Evolutionary conservation across 495 filamentous ascomycete genomes (phyloP), one percentile per base, ranked within the genome.

Genomic region (Xylaria bambusicola): DNA sequence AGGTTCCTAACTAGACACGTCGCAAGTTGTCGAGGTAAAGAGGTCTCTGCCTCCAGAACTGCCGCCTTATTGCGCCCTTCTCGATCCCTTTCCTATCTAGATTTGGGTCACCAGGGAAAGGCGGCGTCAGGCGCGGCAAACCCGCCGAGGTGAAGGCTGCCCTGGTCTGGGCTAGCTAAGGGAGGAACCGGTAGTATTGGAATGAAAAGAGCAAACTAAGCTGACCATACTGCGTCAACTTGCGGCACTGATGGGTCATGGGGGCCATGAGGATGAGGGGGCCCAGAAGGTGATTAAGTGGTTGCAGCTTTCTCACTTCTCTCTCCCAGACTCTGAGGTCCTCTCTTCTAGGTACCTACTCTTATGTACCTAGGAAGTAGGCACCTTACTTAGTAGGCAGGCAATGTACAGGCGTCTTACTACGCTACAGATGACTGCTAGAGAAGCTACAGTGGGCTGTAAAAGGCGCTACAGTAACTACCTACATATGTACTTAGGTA

Each of bases 71-170:
- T n/a, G 9, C 31, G 52, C 21, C n/a, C 12, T 21, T 45, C 21
- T 45, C 33, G 18, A 24, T 42, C 17, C 52, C 18, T 20, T 46
- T 46, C 17, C 23, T 47, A 20, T 56, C 53, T 47, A 20, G 26
- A 7, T 3, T 38, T 26, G 8, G 42, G 20, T 5, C 42, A 8
- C 23, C 6, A 46, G 42, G 42, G 6, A 20, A n/a, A 47, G 24
- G 26, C n/a, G 38, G 50, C 50, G 50, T 41, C 50, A 40, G 49
- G 35, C 38, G 52, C 52, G 52, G 52, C 52, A 45, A 55, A 15
- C 15, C 29, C 24, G 36, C 51, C 21, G 18, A 21, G 24, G 38
- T 27, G 36, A 44, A 12, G 24, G 1, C 8, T 1, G 26, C 36
- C 6, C 33, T 18, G 21, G 53, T 12, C 46, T 38, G 20, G 20